Base-by-base conservation (phyloP, 164 flowering plant species). In the Macadamia tetraphylla region DNA sequence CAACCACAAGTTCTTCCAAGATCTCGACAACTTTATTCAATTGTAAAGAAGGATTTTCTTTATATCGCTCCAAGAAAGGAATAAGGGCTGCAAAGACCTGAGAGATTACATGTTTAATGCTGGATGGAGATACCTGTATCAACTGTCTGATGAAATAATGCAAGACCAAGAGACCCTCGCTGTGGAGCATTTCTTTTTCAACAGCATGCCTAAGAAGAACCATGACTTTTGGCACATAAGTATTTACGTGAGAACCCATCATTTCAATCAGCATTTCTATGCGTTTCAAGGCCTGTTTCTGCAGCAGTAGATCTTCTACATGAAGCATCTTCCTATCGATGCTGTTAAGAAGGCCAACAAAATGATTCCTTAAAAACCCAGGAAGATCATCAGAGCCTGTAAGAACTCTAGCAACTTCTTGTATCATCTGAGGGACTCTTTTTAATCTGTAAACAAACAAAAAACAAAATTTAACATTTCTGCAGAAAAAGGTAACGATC, bases 161-260 rank as follows among this genome's bases (percentile, higher is more conserved):
- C 80, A 90, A 83, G 69, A 91, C 96, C 58, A 86, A 76, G 46
- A 95, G 96, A 73, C 96, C 97, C 69, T 87, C 93, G 65, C 71
- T 64, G 67, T 85, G 93, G 44, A 95, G 93, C 63, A 85, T 66
- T 71, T 95, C 96, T 70, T 92, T 91, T 51, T 80, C 85, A 75
- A 95, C 79, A 40, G 94, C 89, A 77, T 92, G 92, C 92, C 89
- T 88, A 68, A 95, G 94, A 81, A 95, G 99, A 65, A 95, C 99
- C 96, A 95, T 88, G 31, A 95, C 73, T 77, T 95, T 95, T 17
- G 99, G 99, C 67, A 92, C 96, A 84, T 90, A 87, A 0, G 96
- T 95, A 65, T 79, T 78, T 68, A 95, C 92, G 51, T 91, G 89
- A 73, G 88, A 80, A 55, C 97, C 98, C 94, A 95, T 95, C 96